Evolutionary conservation across 805 yeast species (phyloP).

Genomic region (Kluyveromyces lactis): DNA sequence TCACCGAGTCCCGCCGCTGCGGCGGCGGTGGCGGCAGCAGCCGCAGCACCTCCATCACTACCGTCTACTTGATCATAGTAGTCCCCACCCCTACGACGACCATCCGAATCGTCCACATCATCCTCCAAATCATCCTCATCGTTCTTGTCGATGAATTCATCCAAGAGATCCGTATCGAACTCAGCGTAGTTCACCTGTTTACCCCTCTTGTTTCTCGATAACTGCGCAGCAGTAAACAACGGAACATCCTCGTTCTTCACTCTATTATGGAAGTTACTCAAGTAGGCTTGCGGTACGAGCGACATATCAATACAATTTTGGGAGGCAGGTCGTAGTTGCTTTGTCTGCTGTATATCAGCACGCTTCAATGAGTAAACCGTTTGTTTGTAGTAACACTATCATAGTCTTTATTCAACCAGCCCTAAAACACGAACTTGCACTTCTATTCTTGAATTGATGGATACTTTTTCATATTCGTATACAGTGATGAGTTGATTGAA

Average conservation of each 20-base stretch:
- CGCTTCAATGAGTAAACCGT: too few relatives aligned
- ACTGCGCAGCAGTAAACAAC: slow-evolving; percentile 61
- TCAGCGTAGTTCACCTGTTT: slow-evolving; percentile 75
- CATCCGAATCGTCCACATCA: slow-evolving; percentile 4
- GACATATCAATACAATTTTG: neutral
- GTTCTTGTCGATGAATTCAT: slow-evolving; percentile 33
- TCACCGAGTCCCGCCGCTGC: neutral
- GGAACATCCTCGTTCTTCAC: slow-evolving; percentile 69
- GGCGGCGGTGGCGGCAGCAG: neutral
- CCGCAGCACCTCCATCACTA: neutral
- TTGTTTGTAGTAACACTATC: too few relatives aligned
- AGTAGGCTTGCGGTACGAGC: slow-evolving; percentile 62
- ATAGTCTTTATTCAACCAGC: too few relatives aligned
- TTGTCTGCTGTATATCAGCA: too few relatives aligned
- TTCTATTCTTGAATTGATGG: too few relatives aligned
- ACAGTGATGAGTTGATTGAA: too few relatives aligned
- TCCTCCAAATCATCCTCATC: slow-evolving; percentile 9
- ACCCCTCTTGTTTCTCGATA: slow-evolving; percentile 73
- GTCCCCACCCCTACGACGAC: slow-evolving; percentile 2
- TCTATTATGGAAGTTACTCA: slow-evolving; percentile 67
- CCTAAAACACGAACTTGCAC: too few relatives aligned
- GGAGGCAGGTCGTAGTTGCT: too few relatives aligned
- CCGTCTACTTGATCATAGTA: neutral
- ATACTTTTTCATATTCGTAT: too few relatives aligned
- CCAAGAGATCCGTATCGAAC: slow-evolving; percentile 54